Evolutionary conservation across 108 stramenopile species (phyloP), one percentile per base, ranked within the genome.

Genomic region (Pseudonitzschia delicatissima): DNA sequence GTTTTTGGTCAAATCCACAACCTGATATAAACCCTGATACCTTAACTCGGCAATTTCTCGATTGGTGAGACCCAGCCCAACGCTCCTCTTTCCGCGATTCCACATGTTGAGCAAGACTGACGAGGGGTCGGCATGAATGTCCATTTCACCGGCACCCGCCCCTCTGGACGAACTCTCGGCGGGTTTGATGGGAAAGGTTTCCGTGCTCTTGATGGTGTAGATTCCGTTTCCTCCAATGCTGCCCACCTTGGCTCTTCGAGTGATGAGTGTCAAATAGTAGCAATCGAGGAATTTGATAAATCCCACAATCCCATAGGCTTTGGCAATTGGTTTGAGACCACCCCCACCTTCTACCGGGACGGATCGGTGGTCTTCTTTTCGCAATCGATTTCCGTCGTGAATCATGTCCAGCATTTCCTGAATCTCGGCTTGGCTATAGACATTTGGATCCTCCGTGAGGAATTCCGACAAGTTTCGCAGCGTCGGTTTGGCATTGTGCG

Each of bases 191-290:
- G 93, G 90, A 58, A 94, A 87, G 8, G 93, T 90, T 64, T 94
- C 93, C 7, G 87, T 88, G 52, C 77, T 84, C 76, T 96, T 95
- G 69, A 98, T 93, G n/a, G 93, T 92, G 73, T 99, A 99, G 28
- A 99, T 90, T 32, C 84, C 84, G 77, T 97, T 95, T 42, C 93
- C 96, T 37, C 94, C 96, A 45, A 99, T 88, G 32, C 82, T 87
- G 3, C 98, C 98, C n/a, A 96, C 94, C 73, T 98, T 92, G 47
- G 84, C 79, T 40, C 95, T 83, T 61, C 93, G 88, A 34, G 98
- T 97, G 35, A 99, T 96, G 42, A 99, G 68, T n/a, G 91, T 95
- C 51, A 98, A 74, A 73, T 99, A 97, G 80, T 96, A 99, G 76
- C 96, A 96, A 70, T 97, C 95, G 64, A 99, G 69, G 69, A 97